phyloP scores from a whole-genome alignment of 371 early-diverging fungal genomes.

The Rhizomucor miehei region DNA sequence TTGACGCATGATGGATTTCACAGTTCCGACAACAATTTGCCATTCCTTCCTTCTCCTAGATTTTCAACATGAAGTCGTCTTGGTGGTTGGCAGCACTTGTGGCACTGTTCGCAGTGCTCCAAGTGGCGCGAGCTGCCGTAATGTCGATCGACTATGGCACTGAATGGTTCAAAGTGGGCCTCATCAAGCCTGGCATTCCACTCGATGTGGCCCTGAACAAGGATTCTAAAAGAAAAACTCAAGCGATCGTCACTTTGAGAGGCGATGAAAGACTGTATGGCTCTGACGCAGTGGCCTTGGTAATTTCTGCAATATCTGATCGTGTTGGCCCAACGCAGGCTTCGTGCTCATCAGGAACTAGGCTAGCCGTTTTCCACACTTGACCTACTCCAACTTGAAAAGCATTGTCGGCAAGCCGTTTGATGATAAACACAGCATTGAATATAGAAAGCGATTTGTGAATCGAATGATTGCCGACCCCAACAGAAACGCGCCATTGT shows the following conservation, averaged over 20 bases:
- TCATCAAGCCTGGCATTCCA: conserved; percentile 89
- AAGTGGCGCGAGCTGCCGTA: conserved; percentile 55
- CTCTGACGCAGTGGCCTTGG: conserved; percentile 81
- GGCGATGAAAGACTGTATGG: conserved; percentile 85
- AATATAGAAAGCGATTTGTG: conserved; percentile 69
- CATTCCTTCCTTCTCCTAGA: background rate
- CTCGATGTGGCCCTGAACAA: conserved; percentile 93
- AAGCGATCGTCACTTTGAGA: conserved; percentile 77
- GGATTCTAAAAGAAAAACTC: conserved; percentile 95
- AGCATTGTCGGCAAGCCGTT: conserved; percentile 74
- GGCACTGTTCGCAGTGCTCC: background rate
- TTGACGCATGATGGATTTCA: background rate
- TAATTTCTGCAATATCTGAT: conserved; percentile 17
- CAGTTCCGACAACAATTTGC: background rate
- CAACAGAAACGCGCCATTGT: conserved; percentile 60
- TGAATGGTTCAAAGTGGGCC: conserved; percentile 93
- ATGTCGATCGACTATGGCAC: conserved; percentile 96
- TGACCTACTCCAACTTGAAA: conserved; percentile 81
- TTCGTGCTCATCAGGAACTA: conserved; percentile 19
- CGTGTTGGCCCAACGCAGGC: background rate
- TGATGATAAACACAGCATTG: conserved; percentile 64
- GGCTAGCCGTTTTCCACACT: conserved; percentile 85
- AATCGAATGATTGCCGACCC: conserved; percentile 73
- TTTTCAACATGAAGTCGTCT: background rate
- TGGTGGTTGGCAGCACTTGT: background rate